phyloP scores from a whole-genome alignment of 129 eudicot species.

The Calendula officinalis region DNA sequence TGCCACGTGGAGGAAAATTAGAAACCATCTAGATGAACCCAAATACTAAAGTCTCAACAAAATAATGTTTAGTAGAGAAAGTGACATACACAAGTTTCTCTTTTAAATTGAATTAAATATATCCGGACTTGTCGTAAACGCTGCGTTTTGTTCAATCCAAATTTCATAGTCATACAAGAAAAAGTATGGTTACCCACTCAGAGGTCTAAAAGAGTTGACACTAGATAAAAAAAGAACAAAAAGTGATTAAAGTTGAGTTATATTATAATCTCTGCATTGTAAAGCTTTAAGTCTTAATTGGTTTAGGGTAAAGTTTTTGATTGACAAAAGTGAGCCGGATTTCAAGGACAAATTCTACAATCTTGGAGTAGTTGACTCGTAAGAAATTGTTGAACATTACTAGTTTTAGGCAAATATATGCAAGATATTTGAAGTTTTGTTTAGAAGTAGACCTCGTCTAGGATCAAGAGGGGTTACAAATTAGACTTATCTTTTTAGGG shows the following conservation, averaged over 20 bases:
- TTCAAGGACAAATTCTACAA: constrained; percentile 24
- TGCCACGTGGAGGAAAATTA: constrained; percentile 72
- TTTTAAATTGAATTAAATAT: constrained; percentile 1
- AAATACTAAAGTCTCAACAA: constrained; percentile 26
- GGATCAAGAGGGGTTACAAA: too few species aligned
- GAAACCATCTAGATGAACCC: constrained; percentile 24
- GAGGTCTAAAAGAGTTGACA: constrained; percentile 19
- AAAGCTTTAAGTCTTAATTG: not conserved
- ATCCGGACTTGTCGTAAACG: constrained; percentile 44
- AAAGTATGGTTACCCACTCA: constrained; percentile 5
- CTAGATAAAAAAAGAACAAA: not conserved
- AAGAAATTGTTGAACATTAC: not conserved
- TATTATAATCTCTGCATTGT: not conserved
- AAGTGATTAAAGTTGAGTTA: not conserved
- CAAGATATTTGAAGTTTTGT: too few species aligned
- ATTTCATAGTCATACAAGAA: constrained; percentile 22
- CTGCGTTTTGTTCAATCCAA: constrained; percentile 32
- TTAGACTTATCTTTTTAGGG: too few species aligned
- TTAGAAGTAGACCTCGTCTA: too few species aligned
- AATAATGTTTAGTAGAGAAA: constrained; percentile 26
- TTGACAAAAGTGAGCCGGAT: constrained; percentile 26
- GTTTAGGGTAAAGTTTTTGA: not conserved
- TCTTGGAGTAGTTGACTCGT: constrained; percentile 11
- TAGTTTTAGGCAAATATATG: not conserved
- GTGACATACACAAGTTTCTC: constrained; percentile 3